Evolutionary conservation across 169 alveolate genomes (phyloP), one percentile per base, ranked within the genome.

Genomic region (Babesia divergens): DNA sequence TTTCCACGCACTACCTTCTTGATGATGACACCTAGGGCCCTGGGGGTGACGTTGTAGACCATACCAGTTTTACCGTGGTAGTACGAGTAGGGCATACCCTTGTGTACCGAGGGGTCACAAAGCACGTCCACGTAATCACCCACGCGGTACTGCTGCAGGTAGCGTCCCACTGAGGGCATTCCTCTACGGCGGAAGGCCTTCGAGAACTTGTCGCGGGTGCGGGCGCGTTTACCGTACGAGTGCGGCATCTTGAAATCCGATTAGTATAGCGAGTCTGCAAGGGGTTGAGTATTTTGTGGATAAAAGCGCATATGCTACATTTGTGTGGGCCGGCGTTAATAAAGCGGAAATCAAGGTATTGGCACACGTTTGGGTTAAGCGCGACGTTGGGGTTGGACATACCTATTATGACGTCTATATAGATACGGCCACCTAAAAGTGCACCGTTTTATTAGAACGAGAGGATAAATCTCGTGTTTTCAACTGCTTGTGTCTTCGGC

Each of bases 61-160:
- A 91, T 92, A 35, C 99, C 99, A 28, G 99, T 98, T 81, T 97
- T 91, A 46, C 99, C 99, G 89, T 98, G 99, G 93, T 97, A 98
- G 89, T 87, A 95, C 44, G 95, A 93, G 91, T 94, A 94, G 35
- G 99, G 99, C 99, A 97, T 94, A 32, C 99, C 99, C 90, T 95
- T 96, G 90, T 96, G 99, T 68, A 94, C 92, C 46, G 99, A 86
- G 34, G 99, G 96, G 84, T 98, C 99, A 74, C 94, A 96, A 26
- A 95, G 90, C 62, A 98, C 94, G 90, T 97, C 99, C 59, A 98
- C 99, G 82, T 91, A 94, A 85, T 97, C 99, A 6, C 99, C 99
- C 16, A 93, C 93, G 84, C 93, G 96, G 90, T 90, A 93, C 59
- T 90, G 84, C 71, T 86, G 93, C 92, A 97, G 84, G 90, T 91